Conservation (phyloP, 108 stramenopile genomes). For the Cylindrotheca fusiformis region DNA sequence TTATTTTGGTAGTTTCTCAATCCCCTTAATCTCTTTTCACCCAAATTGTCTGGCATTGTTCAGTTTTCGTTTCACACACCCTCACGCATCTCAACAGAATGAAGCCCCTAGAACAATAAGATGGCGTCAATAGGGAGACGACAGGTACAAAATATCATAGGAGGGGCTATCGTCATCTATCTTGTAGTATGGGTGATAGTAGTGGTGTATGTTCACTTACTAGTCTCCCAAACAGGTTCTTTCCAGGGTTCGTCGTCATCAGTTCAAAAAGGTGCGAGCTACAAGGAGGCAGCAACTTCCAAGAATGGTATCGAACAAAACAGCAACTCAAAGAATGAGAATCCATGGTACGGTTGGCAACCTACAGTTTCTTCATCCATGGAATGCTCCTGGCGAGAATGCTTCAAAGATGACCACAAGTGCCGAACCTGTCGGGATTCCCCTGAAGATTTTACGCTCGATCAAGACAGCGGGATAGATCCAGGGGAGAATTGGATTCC, state of each 20-base stretch:
- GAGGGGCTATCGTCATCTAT: neutral
- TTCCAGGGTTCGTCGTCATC: too few relatives aligned
- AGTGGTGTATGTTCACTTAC: neutral
- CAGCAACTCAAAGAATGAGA: conserved; percentile 6
- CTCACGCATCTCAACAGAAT: too few relatives aligned
- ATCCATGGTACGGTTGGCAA: conserved; percentile 73
- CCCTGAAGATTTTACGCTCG: conserved; percentile 28
- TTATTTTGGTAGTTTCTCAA: too few relatives aligned
- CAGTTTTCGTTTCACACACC: too few relatives aligned
- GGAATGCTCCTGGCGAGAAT: conserved; percentile 57
- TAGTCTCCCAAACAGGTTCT: neutral
- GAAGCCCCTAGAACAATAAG: too few relatives aligned
- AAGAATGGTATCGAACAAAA: neutral
- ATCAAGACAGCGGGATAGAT: conserved; percentile 4
- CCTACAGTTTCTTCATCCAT: conserved; percentile 26
- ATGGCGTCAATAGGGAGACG: too few relatives aligned
- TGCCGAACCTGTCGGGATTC: conserved; percentile 55
- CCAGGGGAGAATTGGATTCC: conserved; percentile 54
- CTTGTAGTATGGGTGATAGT: neutral
- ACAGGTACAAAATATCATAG: neutral
- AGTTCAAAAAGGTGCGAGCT: too few relatives aligned
- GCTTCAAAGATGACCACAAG: conserved; percentile 41
- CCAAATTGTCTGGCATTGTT: too few relatives aligned
- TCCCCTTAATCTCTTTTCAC: too few relatives aligned
- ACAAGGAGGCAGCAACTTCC: too few relatives aligned